Evolutionary conservation across 179 eudicot genomes (phyloP).

Genomic region (Pouteria campechiana): DNA sequence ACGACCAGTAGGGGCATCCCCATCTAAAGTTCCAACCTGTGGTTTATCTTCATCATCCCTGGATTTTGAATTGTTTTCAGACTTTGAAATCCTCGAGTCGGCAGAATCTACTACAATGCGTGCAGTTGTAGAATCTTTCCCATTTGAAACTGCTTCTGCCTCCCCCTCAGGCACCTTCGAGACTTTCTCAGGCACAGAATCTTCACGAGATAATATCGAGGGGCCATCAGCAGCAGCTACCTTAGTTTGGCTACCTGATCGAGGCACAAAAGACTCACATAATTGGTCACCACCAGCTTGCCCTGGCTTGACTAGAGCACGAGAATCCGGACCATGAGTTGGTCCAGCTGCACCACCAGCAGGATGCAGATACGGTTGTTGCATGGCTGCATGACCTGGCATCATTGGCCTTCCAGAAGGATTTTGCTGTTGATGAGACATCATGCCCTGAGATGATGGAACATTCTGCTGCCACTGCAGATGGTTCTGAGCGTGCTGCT

Average conservation of each 20-base stretch:
- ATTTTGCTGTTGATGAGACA: conserved; percentile 34
- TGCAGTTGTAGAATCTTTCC: conserved; percentile 10
- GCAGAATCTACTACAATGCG: conserved; percentile 13
- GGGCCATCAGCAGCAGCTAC: conserved; percentile 6
- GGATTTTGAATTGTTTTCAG: conserved; percentile 14
- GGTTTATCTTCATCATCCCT: conserved; percentile 11
- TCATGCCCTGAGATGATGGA: conserved; percentile 25
- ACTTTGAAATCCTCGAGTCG: conserved; percentile 17
- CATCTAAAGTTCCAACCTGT: conserved; percentile 18
- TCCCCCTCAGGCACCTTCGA: conserved; percentile 6
- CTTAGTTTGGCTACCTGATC: conserved; percentile 16
- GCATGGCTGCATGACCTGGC: conserved; percentile 30
- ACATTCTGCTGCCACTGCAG: conserved; percentile 33
- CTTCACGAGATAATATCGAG: conserved; percentile 26
- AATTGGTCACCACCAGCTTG: conserved; percentile 23
- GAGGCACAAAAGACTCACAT: conserved; percentile 20
- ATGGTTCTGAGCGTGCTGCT: conserved; percentile 11
- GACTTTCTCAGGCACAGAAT: conserved; percentile 14
- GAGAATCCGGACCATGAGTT: too few species aligned
- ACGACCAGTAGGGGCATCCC: conserved; percentile 10
- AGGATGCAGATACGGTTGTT: conserved; percentile 34
- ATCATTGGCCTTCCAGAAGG: conserved; percentile 37
- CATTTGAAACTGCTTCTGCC: conserved; percentile 24
- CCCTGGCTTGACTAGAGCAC: conserved; percentile 36
- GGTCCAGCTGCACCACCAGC: conserved; percentile 33